Conservation (phyloP, 2,329 filamentous ascomycete genomes). For the Sclerotinia trifoliorum region DNA sequence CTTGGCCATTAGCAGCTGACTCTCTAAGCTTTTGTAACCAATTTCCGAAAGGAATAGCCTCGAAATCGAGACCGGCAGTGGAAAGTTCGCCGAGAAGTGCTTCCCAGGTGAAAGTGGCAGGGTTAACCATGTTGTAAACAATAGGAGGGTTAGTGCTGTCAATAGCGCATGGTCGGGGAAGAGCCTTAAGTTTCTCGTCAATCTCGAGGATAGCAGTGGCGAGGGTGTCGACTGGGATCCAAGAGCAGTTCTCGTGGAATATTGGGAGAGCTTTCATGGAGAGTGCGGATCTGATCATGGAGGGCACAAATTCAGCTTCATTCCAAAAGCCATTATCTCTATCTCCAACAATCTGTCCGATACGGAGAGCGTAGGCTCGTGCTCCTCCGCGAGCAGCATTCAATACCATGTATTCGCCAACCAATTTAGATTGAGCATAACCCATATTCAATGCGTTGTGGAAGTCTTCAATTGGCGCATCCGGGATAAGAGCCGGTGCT, state of each 20-base stretch:
- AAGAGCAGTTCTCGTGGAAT: conserved; percentile 44
- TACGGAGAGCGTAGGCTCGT: conserved; percentile 43
- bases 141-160: conserved; percentile 27
- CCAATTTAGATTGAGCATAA: conserved; percentile 50
- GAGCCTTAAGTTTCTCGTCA: conserved; percentile 29
- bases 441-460: conserved; percentile 48
- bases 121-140: conserved; percentile 55
- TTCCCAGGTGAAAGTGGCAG: conserved; percentile 46
- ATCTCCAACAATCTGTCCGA: conserved; percentile 53
- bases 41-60: conserved; percentile 44
- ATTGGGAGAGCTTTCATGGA: conserved; percentile 47
- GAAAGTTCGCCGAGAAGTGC: conserved; percentile 52
- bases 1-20: conserved; percentile 46
- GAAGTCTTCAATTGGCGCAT: conserved; percentile 36
- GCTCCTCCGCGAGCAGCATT: conserved; percentile 40
- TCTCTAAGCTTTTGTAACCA: conserved; percentile 48
- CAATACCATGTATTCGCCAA: conserved; percentile 48
- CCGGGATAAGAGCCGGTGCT: conserved; percentile 38
- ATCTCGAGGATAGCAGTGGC: conserved; percentile 45
- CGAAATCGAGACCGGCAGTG: conserved; percentile 46
- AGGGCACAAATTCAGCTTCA: conserved; percentile 50
- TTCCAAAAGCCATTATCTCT: conserved; percentile 49
- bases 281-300: conserved; percentile 49
- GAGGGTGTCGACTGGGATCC: conserved; percentile 49
- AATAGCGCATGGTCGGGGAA: conserved; percentile 22